phyloP scores from a whole-genome alignment of 2,329 filamentous ascomycete species.

The Sphaerulina vaccinii region DNA sequence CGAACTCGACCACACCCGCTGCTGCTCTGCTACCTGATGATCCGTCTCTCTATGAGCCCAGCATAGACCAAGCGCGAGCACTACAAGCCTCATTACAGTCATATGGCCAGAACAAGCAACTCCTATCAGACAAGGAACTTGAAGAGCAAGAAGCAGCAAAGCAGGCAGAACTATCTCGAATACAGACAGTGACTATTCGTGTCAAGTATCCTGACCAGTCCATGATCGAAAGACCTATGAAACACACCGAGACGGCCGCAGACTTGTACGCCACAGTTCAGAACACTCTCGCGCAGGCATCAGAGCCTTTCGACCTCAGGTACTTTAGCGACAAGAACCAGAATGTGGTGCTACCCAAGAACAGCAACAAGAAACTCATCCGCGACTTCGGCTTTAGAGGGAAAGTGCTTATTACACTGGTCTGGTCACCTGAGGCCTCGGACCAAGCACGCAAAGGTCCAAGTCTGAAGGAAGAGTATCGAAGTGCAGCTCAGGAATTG shows the following conservation, averaged over 20 bases:
- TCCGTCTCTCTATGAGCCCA: conserved; percentile 74
- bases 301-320: conserved; percentile 68
- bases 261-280: conserved; percentile 74
- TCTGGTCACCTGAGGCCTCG: conserved; percentile 68
- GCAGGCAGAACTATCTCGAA: conserved; percentile 62
- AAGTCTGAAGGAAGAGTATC: conserved; percentile 60
- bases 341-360: conserved; percentile 25
- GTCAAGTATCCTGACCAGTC: conserved; percentile 87
- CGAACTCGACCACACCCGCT: conserved; percentile 68
- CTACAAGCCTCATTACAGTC: conserved; percentile 68
- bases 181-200: conserved; percentile 70
- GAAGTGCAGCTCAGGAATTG: conserved; percentile 64
- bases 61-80: conserved; percentile 70
- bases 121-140: conserved; percentile 80
- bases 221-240: conserved; percentile 70
- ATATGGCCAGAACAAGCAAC: conserved; percentile 67
- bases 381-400: conserved; percentile 68
- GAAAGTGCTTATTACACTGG: conserved; percentile 70
- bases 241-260: conserved; percentile 64
- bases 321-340: conserved; percentile 55
- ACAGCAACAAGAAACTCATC: conserved; percentile 59
- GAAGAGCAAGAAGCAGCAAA: conserved; percentile 66
- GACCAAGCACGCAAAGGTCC: conserved; percentile 54
- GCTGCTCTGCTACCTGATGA: conserved; percentile 66
- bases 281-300: conserved; percentile 61